These are phyloP conservation scores for Vinca major DNA, from an alignment of 305 asterid species.

Conservation along the genomic window DNA sequence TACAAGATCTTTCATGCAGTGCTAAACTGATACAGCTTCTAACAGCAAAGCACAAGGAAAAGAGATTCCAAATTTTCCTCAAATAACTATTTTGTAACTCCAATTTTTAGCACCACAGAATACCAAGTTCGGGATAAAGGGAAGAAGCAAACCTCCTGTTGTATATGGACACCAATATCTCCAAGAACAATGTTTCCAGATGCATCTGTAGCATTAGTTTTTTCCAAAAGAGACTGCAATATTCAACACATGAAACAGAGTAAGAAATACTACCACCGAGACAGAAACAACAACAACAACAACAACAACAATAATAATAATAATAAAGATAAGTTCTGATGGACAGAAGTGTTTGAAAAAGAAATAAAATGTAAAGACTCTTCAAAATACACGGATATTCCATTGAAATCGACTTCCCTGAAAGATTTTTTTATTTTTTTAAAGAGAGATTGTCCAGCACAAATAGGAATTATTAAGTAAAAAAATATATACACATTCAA, in stretches of 20 bases:
- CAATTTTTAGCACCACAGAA: constrained; percentile 1
- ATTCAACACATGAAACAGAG: not conserved
- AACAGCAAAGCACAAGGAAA: not conserved
- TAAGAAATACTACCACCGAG: not conserved
- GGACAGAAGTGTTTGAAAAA: too few species aligned
- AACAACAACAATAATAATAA: too few species aligned
- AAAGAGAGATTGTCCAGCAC: not conserved
- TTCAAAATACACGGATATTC: not conserved
- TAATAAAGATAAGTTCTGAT: too few species aligned
- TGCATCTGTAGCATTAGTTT: constrained; percentile 76
- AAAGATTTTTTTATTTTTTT: constrained; percentile 2
- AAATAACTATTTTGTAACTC: not conserved
- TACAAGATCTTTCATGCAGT: not conserved
- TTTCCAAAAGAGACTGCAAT: constrained; percentile 53
- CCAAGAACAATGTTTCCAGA: constrained; percentile 73
- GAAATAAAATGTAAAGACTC: not conserved
- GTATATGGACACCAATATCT: constrained; percentile 72
- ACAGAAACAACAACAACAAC: too few species aligned
- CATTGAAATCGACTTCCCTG: not conserved
- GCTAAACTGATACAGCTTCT: not conserved
- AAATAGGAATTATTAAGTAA: not conserved
- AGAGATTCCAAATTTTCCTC: not conserved
- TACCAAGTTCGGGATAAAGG: constrained; percentile 4
- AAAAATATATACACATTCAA: too few species aligned
- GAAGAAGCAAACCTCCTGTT: constrained; percentile 54